phyloP scores from a whole-genome alignment of 352 stramenopile genomes.

The Phytophthora brassicae region DNA sequence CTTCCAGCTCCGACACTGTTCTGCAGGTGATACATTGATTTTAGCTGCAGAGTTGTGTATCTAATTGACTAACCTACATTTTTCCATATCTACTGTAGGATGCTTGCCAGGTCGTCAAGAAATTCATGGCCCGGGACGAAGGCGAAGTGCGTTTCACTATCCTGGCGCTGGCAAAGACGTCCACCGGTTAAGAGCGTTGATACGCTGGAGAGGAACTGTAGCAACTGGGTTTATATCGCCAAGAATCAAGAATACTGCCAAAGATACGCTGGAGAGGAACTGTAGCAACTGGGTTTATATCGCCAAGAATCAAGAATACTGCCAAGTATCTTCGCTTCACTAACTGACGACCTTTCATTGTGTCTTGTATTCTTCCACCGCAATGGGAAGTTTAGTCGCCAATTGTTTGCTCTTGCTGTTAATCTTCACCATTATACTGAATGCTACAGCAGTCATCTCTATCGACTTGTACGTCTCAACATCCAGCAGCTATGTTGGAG shows the following conservation, averaged over 20 bases:
- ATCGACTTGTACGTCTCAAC: constrained; percentile 59
- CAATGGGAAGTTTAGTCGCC: not conserved
- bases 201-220: constrained; percentile 10
- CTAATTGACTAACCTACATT: too few species aligned
- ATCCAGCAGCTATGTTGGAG: constrained; percentile 42
- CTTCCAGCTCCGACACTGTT: constrained; percentile 82
- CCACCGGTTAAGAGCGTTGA: constrained; percentile 28
- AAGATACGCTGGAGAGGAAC: not conserved
- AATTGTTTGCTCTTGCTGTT: not conserved
- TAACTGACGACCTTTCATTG: constrained; percentile 26
- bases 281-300: constrained; percentile 14
- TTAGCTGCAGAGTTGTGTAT: too few species aligned
- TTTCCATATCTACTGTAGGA: constrained; percentile 45
- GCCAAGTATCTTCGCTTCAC: constrained; percentile 8
- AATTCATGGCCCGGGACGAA: constrained; percentile 95
- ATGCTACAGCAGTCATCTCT: constrained; percentile 8
- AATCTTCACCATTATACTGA: constrained; percentile 2
- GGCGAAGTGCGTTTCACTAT: constrained; percentile 96
- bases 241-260: constrained; percentile 11
- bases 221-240: constrained; percentile 7
- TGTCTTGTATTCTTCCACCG: not conserved
- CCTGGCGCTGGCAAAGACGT: constrained; percentile 86
- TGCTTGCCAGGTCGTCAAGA: constrained; percentile 86
- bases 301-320: constrained; percentile 9
- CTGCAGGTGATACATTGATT: constrained; percentile 53